Percentiles rank a stretch among this genome's conserved stretches.
These are phyloP conservation scores for Fusarium tjaetaba DNA, from an alignment of 2,329 filamentous ascomycete species.

Conservation along the genomic window DNA sequence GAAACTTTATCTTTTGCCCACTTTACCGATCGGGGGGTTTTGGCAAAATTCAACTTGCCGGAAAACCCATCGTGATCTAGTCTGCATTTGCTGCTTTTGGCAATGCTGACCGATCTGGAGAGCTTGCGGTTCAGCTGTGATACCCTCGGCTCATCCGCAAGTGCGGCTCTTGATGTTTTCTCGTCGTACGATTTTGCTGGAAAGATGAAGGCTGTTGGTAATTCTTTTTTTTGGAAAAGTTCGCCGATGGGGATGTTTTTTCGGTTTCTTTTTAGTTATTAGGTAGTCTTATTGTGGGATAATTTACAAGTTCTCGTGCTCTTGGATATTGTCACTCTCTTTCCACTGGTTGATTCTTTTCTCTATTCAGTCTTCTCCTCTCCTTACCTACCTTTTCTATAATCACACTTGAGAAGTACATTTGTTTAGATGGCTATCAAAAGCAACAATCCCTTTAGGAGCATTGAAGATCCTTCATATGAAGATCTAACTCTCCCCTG, in stretches of 20 bases:
- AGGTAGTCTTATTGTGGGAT: neutral
- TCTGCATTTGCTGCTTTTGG: neutral
- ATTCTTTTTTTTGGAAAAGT: neutral
- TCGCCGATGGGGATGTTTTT: neutral
- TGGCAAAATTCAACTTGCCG: too few species aligned
- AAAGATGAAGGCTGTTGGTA: neutral
- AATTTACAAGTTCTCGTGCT: neutral
- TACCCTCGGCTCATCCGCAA: neutral
- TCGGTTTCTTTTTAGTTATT: neutral
- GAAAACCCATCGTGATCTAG: neutral
- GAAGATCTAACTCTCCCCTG: neutral
- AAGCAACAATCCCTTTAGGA: neutral
- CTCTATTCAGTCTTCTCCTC: too few species aligned
- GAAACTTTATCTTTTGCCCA: neutral
- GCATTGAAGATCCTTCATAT: neutral
- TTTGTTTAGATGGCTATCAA: neutral
- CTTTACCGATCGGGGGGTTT: neutral
- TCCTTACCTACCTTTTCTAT: neutral
- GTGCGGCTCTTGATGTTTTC: neutral
- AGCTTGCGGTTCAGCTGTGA: neutral
- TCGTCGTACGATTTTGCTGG: neutral
- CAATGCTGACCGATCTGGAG: neutral
- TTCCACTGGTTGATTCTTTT: neutral
- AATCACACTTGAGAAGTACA: rapidly evolving
- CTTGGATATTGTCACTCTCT: neutral